These are phyloP conservation scores for Arctium minus DNA, from an alignment of 129 eudicot genomes.

Conservation along the genomic window DNA sequence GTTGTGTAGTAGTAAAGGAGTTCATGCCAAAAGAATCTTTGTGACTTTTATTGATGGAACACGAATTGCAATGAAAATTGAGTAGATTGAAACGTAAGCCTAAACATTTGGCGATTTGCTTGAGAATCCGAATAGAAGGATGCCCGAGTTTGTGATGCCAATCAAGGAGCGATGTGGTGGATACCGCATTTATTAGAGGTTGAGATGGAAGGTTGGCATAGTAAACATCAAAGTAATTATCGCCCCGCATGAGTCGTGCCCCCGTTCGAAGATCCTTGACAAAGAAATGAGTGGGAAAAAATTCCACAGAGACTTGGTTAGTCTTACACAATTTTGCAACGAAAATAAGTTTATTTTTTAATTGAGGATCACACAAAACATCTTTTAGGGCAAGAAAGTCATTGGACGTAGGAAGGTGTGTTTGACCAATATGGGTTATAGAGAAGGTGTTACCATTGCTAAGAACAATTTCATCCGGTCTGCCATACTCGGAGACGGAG, in stretches of 20 bases:
- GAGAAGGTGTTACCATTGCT: slow-evolving; percentile 16
- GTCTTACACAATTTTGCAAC: slow-evolving; percentile 12
- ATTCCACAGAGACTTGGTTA: slow-evolving; percentile 10
- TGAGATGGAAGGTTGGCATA: not conserved
- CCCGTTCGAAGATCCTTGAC: slow-evolving; percentile 23
- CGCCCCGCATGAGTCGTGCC: slow-evolving; percentile 11
- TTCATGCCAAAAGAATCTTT: slow-evolving; percentile 10
- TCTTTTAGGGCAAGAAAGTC: not conserved
- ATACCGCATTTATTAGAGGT: not conserved
- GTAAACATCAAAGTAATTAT: slow-evolving; percentile 1
- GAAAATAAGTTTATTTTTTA: not conserved
- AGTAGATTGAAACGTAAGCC: too few species aligned
- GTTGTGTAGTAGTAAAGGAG: not conserved
- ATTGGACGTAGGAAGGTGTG: slow-evolving; percentile 4
- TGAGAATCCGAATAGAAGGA: not conserved
- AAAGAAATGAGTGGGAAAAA: slow-evolving; percentile 13
- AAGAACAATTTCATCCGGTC: slow-evolving; percentile 13
- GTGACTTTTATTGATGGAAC: slow-evolving; percentile 23
- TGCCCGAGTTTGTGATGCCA: slow-evolving; percentile 13
- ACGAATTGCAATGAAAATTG: not conserved
- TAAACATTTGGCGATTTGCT: too few species aligned
- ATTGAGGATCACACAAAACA: slow-evolving; percentile 10
- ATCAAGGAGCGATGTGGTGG: not conserved
- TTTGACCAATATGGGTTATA: slow-evolving; percentile 14
- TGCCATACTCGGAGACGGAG: slow-evolving; percentile 12